Percentiles rank a stretch among this genome's conserved stretches.
Evolutionary conservation across 2,329 filamentous ascomycete genomes (phyloP).

Genomic region (Didymella pomorum): DNA sequence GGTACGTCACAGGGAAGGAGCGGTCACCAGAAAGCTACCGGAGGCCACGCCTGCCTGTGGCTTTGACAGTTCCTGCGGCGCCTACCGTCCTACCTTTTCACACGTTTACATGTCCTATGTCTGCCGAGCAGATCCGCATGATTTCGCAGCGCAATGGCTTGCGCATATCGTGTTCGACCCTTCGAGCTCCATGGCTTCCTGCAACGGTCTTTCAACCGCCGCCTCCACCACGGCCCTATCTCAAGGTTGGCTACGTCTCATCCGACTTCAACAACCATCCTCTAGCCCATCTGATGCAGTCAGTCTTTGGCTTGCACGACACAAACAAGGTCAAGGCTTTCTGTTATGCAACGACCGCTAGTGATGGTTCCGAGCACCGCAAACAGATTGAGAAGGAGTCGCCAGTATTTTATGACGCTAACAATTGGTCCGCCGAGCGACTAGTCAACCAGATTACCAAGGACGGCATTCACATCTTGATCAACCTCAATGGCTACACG

Average conservation of each 20-base stretch:
- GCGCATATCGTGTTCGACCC: constrained; percentile 88
- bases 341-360: constrained; percentile 94
- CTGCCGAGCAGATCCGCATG: constrained; percentile 86
- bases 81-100: constrained; percentile 97
- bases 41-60: constrained; percentile 75
- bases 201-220: constrained; percentile 84
- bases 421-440: constrained; percentile 82
- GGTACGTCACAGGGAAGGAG: constrained; percentile 68
- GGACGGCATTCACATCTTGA: constrained; percentile 90
- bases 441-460: constrained; percentile 85
- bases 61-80: constrained; percentile 80
- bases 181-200: constrained; percentile 87
- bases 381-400: constrained; percentile 93
- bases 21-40: constrained; percentile 68
- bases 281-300: constrained; percentile 96
- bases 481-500: constrained; percentile 98
- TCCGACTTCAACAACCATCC: constrained; percentile 99
- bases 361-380: constrained; percentile 87
- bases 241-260: constrained; percentile 96
- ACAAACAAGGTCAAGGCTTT: constrained; percentile 77
- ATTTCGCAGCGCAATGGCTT: constrained; percentile 96
- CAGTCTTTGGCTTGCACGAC: constrained; percentile 92
- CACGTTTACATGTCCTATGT: constrained; percentile 94
- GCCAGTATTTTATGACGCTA: constrained; percentile 89
- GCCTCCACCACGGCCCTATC: constrained; percentile 76